Percentiles rank a stretch among this genome's conserved stretches.
phyloP scores from a whole-genome alignment of 2,329 filamentous ascomycete species.

The Decorospora gaudefroyi region DNA sequence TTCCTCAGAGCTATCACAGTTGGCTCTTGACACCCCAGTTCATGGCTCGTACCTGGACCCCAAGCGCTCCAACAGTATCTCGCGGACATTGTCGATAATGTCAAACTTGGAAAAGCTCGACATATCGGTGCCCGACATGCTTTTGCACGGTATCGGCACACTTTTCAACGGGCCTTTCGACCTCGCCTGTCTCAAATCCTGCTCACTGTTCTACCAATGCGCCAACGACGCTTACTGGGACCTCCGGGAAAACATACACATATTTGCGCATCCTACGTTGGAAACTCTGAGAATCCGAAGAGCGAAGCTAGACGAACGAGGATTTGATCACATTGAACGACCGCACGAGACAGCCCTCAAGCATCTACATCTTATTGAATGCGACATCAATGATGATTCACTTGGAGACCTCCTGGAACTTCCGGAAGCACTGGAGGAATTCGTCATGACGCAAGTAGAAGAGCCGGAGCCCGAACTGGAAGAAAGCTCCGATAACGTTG shows the following conservation, averaged over 20 bases:
- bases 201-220: constrained; percentile 41
- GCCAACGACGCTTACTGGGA: constrained; percentile 42
- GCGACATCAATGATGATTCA: constrained; percentile 42
- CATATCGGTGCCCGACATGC: constrained; percentile 36
- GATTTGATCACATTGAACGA: constrained; percentile 39
- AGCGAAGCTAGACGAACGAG: constrained; percentile 39
- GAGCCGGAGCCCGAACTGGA: constrained; percentile 40
- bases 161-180: constrained; percentile 44
- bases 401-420: constrained; percentile 40
- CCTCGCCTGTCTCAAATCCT: constrained; percentile 39
- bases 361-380: constrained; percentile 37
- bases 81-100: constrained; percentile 41
- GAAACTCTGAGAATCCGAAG: constrained; percentile 36
- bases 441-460: constrained; percentile 40
- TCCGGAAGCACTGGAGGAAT: constrained; percentile 38
- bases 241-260: constrained; percentile 43
- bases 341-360: constrained; percentile 38
- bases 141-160: constrained; percentile 38
- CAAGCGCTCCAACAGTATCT: constrained; percentile 36
- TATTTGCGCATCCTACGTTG: constrained; percentile 40
- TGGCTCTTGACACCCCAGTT: constrained; percentile 37
- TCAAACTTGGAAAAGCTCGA: constrained; percentile 42
- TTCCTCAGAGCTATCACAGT: constrained; percentile 37
- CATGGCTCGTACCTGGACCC: constrained; percentile 32
- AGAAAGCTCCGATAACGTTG: constrained; percentile 40